phyloP scores from a whole-genome alignment of 2,329 filamentous ascomycete genomes.

The Cercospora sesami region DNA sequence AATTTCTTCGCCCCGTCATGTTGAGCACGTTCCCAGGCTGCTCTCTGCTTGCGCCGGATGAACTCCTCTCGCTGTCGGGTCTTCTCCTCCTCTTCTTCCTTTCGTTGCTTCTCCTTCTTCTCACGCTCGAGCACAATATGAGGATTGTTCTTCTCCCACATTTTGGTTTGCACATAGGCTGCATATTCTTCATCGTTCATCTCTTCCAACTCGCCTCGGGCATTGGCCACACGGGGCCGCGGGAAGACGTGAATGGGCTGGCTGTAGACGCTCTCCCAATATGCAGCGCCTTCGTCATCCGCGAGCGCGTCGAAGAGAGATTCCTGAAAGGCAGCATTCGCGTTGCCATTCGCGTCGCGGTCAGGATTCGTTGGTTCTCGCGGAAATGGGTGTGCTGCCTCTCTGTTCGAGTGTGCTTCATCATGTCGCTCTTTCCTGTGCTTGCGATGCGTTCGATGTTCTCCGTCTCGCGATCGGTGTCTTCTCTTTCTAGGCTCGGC shows the following conservation, averaged over 20 bases:
- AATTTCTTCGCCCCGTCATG: constrained; percentile 44
- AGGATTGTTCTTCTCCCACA: constrained; percentile 95
- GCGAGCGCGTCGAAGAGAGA: constrained; percentile 96
- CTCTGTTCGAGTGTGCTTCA: constrained; percentile 7
- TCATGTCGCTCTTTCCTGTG: constrained; percentile 15
- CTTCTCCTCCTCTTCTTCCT: constrained; percentile 48
- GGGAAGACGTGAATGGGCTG: constrained; percentile 86
- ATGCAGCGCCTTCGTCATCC: constrained; percentile 91
- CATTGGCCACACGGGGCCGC: constrained; percentile 61
- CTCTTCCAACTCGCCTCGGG: constrained; percentile 63
- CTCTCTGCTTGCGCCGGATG: constrained; percentile 43
- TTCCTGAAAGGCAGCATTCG: constrained; percentile 80
- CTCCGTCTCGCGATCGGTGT: constrained; percentile 25
- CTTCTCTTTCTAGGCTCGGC: constrained; percentile 27
- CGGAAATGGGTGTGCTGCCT: constrained; percentile 38
- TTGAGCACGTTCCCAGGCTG: constrained; percentile 37
- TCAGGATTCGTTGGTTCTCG: constrained; percentile 33
- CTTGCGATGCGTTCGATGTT: constrained; percentile 20
- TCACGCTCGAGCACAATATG: constrained; percentile 76
- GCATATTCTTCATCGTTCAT: constrained; percentile 96
- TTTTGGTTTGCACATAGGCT: constrained; percentile 75
- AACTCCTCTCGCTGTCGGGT: constrained; percentile 42
- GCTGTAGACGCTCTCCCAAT: constrained; percentile 96
- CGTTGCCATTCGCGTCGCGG: constrained; percentile 50
- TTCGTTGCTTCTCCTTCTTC: constrained; percentile 56